phyloP scores from a whole-genome alignment of 2,329 filamentous ascomycete species.

The Elsinoe necatrix region DNA sequence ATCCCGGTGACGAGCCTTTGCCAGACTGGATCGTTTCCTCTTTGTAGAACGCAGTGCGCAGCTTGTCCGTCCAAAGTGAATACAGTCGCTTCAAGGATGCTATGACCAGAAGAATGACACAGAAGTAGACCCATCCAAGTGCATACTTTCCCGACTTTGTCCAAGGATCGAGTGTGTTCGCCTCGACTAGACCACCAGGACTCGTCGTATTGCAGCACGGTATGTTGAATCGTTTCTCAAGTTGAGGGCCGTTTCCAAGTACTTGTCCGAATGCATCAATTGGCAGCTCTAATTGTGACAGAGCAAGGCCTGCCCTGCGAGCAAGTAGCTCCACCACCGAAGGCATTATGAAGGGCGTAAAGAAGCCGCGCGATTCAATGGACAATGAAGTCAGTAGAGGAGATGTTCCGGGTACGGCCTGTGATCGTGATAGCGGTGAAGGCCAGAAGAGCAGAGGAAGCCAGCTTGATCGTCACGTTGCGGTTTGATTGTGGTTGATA shows the following conservation, averaged over 20 bases:
- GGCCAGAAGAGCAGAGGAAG: background rate
- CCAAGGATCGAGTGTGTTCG: conserved; percentile 65
- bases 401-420: background rate
- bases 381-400: background rate
- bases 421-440: background rate
- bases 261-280: conserved; percentile 13
- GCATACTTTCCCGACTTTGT: conserved; percentile 74
- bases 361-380: background rate
- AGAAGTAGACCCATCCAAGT: conserved; percentile 81
- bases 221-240: conserved; percentile 45
- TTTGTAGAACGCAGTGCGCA: conserved; percentile 80
- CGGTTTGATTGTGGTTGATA: background rate
- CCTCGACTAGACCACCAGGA: conserved; percentile 47
- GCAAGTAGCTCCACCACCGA: conserved; percentile 25
- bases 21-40: conserved; percentile 65
- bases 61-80: conserved; percentile 89
- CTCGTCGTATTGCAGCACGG: conserved; percentile 45
- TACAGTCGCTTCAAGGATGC: conserved; percentile 67
- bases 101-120: conserved; percentile 58
- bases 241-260: conserved; percentile 5
- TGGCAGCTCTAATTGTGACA: conserved; percentile 19
- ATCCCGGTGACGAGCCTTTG: conserved; percentile 46
- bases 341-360: conserved; percentile 22
- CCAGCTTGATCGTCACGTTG: background rate
- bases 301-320: conserved; percentile 22